phyloP scores from a whole-genome alignment of 1,139 yeast genomes.

The Candida glucosophila region DNA sequence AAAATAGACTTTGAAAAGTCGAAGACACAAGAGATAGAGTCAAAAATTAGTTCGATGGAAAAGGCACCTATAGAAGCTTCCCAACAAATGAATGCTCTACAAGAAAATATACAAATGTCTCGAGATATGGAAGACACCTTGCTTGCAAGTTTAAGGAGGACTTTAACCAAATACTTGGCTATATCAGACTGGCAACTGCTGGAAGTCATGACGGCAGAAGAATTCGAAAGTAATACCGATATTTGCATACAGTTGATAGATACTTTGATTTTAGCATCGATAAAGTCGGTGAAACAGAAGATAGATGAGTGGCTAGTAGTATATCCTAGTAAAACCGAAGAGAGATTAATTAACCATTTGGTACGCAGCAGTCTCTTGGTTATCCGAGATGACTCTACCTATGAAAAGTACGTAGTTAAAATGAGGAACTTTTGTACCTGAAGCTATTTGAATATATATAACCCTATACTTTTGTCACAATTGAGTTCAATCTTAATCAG shows the following conservation, averaged over 20 bases:
- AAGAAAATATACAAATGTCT: conserved; percentile 6
- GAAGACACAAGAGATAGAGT: conserved; percentile 3
- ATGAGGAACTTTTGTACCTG: conserved; percentile 10
- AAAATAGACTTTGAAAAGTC: conserved; percentile 6
- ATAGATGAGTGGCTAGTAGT: conserved; percentile 9
- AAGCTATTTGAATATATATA: too few relatives aligned
- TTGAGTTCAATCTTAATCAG: too few relatives aligned
- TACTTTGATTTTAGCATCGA: conserved; percentile 3
- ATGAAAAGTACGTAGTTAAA: conserved; percentile 4
- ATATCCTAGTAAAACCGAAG: conserved; percentile 7
- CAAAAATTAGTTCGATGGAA: conserved; percentile 3
- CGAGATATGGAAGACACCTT: conserved; percentile 8
- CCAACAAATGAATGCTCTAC: conserved; percentile 2
- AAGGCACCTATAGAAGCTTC: background rate
- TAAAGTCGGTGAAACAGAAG: conserved; percentile 2
- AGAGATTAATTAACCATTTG: conserved; percentile 10
- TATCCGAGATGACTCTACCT: conserved; percentile 8
- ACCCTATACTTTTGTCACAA: too few relatives aligned
- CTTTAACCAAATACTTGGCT: conserved; percentile 17
- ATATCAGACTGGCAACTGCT: conserved; percentile 14
- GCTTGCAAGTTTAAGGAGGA: conserved; percentile 12
- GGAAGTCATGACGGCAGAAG: conserved; percentile 11
- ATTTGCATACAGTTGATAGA: conserved; percentile 5
- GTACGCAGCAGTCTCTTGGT: conserved; percentile 11
- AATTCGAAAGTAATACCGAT: conserved; percentile 10